Evolutionary conservation across 164 flowering plant genomes (phyloP).

Genomic region (Malania oleifera): DNA sequence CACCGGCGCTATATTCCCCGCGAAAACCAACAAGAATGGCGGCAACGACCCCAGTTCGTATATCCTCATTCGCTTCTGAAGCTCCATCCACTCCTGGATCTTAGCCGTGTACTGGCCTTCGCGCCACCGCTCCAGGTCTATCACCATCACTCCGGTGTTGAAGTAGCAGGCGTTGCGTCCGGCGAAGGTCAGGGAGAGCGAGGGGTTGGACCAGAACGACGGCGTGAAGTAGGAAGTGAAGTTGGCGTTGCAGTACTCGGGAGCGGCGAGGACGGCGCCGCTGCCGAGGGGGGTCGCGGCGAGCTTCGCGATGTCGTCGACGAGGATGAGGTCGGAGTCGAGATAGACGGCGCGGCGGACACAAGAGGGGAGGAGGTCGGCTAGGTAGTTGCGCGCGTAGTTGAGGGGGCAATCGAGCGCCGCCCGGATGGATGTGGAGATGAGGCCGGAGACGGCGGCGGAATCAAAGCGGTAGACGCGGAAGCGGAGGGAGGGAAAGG

Average conservation of each 20-base stretch:
- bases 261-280: slow-evolving; percentile 64
- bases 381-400: slow-evolving; percentile 76
- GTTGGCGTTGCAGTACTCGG: slow-evolving; percentile 83
- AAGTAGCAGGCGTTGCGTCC: slow-evolving; percentile 63
- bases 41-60: slow-evolving; percentile 86
- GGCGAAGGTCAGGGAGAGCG: slow-evolving; percentile 55
- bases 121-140: slow-evolving; percentile 68
- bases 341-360: slow-evolving; percentile 70
- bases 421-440: slow-evolving; percentile 76
- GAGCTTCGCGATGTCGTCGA: slow-evolving; percentile 72
- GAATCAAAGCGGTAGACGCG: slow-evolving; percentile 39
- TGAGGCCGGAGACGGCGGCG: slow-evolving; percentile 50
- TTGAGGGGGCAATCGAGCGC: slow-evolving; percentile 82
- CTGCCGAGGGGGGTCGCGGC: slow-evolving; percentile 45
- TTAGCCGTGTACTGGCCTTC: slow-evolving; percentile 48
- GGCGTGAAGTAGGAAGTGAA: slow-evolving; percentile 77
- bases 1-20: slow-evolving; percentile 69
- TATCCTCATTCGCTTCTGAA: slow-evolving; percentile 81
- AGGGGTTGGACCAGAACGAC: slow-evolving; percentile 68
- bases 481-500: slow-evolving; percentile 73
- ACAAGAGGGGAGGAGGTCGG: slow-evolving; percentile 54
- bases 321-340: slow-evolving; percentile 76
- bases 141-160: slow-evolving; percentile 85
- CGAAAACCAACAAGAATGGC: slow-evolving; percentile 77
- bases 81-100: slow-evolving; percentile 85